Base-by-base conservation (phyloP, 2,329 filamentous ascomycete species). In the Ophiostoma piceae region DNA sequence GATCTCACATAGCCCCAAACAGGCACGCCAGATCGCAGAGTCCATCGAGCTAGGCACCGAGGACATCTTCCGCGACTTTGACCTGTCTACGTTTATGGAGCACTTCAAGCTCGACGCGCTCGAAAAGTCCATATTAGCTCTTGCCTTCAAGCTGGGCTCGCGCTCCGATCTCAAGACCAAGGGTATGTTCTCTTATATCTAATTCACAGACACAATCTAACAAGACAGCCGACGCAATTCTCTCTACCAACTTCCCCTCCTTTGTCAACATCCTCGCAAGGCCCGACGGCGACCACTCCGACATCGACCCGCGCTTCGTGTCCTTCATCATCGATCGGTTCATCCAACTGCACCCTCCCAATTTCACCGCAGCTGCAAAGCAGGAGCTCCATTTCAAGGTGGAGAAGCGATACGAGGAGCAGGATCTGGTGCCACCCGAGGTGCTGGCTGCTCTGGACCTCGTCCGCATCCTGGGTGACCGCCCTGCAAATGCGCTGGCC, bases 11-110 rank as follows among this genome's bases (percentile, higher is more conserved):
- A 91, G 96, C 78, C 84, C 88, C 68, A 88, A 93, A 70, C 92
- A 97, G 81, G 91, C 94, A 67, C 86, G 88, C 75, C 96, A 92
- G 80, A 96, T 99, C 77, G 94, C 94, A 72, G 94, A 98, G 78
- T 91, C 94, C 26, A 90, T 99, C 77, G 94, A 97, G 79, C 90
- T 89, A 1, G 92, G 89, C 26, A 94, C 95, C 74, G 93, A 95
- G 75, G 94, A 99, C 75, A 87, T 97, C 72, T 97, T 97, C 79
- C 90, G 93, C 71, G 94, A 98, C 77, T 97, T 99, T 76, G 94
- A 99, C 77, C 85, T 99, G n/a, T 91, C 92, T 2, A 92, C 91
- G 1, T 98, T 99, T 78, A 89, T 98, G 84, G 91, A 96, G 73
- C 94, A 98, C 79, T 99, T 99, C 83, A 93, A 94, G 78, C 85